A percentile compares a stretch with the other conserved stretches of the same genome.
Conservation (phyloP, 495 filamentous ascomycete genomes). For the Barbatosphaeria neglecta region DNA sequence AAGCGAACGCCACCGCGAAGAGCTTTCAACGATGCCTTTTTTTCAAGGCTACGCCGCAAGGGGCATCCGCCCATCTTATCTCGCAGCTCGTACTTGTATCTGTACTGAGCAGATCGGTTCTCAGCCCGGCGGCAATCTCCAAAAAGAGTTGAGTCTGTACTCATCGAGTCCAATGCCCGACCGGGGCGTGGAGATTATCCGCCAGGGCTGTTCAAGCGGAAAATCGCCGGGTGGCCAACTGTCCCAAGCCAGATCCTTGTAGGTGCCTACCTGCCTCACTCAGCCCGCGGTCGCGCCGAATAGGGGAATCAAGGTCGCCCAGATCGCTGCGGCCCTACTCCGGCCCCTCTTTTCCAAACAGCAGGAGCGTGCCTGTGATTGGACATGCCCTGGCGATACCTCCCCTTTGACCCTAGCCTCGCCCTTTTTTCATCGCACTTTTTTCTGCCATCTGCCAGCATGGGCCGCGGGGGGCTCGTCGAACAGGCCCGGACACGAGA, state of each 20-base stretch:
- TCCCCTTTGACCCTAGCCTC: not conserved
- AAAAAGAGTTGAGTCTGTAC: too few relatives aligned
- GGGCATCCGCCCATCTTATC: too few relatives aligned
- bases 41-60: too few relatives aligned
- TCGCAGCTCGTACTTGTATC: too few relatives aligned
- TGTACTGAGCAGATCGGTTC: too few relatives aligned
- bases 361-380: constrained; percentile 2
- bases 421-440: not conserved
- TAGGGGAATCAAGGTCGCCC: constrained; percentile 2
- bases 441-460: too few relatives aligned
- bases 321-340: constrained; percentile 18
- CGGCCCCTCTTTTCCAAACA: constrained; percentile 14
- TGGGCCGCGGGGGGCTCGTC: not conserved
- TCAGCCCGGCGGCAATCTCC: not conserved
- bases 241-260: too few relatives aligned
- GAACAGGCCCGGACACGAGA: not conserved
- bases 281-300: constrained; percentile 1
- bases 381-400: not conserved
- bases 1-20: not conserved
- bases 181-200: not conserved
- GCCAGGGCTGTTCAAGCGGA: not conserved
- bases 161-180: too few relatives aligned
- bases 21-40: not conserved
- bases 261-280: too few relatives aligned
- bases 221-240: not conserved